These are phyloP conservation scores for Aureococcus anophagefferens DNA, from an alignment of 108 stramenopile genomes.

Conservation along the genomic window DNA sequence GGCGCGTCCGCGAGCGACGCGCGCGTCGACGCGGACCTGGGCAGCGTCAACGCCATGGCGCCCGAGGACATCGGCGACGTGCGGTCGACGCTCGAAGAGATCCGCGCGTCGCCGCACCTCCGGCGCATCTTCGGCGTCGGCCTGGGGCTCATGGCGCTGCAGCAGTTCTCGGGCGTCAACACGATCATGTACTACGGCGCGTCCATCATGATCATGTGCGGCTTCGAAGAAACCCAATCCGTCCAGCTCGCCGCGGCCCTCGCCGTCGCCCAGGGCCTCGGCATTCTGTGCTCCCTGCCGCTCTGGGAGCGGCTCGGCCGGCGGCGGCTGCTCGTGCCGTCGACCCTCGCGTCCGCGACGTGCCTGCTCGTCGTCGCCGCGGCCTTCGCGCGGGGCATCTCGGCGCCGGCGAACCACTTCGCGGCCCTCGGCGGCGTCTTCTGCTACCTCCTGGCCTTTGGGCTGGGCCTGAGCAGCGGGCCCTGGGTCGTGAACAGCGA, in stretches of 20 bases:
- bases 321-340: background rate
- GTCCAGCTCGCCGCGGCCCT: background rate
- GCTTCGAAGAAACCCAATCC: conserved; percentile 38
- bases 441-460: conserved; percentile 63
- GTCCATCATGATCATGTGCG: conserved; percentile 67
- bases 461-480: conserved; percentile 65
- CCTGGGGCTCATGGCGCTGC: conserved; percentile 68
- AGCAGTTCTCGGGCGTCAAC: conserved; percentile 78
- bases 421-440: conserved; percentile 56
- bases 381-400: background rate
- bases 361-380: background rate
- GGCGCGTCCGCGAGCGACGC: no score
- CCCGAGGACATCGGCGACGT: conserved; percentile 31
- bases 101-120: background rate
- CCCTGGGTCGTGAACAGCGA: conserved; percentile 78
- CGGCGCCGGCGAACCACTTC: background rate
- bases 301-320: background rate
- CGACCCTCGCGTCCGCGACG: background rate
- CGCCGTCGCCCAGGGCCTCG: background rate
- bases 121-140: conserved; percentile 59
- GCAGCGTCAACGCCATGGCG: conserved; percentile 36
- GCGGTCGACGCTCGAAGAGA: background rate
- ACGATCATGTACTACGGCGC: conserved; percentile 85
- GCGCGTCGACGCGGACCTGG: conserved; percentile 15
- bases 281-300: background rate